Conservation (phyloP, 805 yeast species). For the Cyberlindnera meyerae region DNA sequence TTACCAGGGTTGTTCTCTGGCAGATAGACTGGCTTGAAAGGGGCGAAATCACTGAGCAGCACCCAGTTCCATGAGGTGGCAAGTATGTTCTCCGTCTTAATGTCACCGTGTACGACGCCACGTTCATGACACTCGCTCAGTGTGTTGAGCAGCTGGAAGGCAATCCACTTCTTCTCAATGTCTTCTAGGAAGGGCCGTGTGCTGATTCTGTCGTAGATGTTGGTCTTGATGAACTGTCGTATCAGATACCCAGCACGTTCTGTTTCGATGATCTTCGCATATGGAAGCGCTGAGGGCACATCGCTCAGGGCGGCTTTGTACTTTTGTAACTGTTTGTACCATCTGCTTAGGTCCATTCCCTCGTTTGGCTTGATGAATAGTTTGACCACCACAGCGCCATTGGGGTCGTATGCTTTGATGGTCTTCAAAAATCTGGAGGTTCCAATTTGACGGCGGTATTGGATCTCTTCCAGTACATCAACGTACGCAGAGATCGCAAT, state of each 20-base stretch:
- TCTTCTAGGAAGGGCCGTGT: conserved; percentile 82
- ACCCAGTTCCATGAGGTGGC: conserved; percentile 90
- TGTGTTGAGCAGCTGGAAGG: conserved; percentile 70
- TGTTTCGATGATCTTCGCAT: conserved; percentile 71
- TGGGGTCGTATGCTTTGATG: conserved; percentile 67
- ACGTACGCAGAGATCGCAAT: conserved; percentile 88
- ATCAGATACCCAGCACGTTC: conserved; percentile 89
- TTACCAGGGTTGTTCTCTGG: conserved; percentile 94
- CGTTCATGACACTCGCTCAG: conserved; percentile 58
- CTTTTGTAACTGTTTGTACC: conserved; percentile 25
- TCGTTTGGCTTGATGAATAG: conserved; percentile 70
- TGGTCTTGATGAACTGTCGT: conserved; percentile 73
- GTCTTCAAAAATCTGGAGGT: conserved; percentile 84
- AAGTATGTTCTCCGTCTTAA: conserved; percentile 84
- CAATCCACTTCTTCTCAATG: conserved; percentile 79
- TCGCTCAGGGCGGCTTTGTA: conserved; percentile 39
- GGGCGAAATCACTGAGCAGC: conserved; percentile 75
- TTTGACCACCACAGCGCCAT: conserved; percentile 74
- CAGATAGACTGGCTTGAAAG: conserved; percentile 74
- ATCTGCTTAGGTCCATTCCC: conserved; percentile 22
- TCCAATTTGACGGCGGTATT: conserved; percentile 70
- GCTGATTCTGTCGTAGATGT: conserved; percentile 81
- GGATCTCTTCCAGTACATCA: conserved; percentile 69
- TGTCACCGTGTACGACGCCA: conserved; percentile 78
- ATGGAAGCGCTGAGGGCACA: conserved; percentile 64